These are phyloP conservation scores for Vigna angularis DNA, from an alignment of 306 rosid genomes.

Conservation along the genomic window DNA sequence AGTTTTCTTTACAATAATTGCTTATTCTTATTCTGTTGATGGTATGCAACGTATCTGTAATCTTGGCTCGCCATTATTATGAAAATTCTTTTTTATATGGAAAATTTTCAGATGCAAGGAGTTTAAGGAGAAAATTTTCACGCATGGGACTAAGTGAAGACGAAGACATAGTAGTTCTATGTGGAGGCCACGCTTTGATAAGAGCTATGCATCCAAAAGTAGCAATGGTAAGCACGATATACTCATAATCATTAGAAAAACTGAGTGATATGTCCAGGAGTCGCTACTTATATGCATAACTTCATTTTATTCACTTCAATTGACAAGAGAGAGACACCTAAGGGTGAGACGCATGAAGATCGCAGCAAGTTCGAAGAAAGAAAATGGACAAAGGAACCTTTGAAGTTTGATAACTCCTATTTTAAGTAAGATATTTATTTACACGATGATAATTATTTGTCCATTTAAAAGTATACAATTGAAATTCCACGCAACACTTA, in stretches of 20 bases:
- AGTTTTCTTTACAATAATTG: neutral
- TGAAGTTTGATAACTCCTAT: conserved; percentile 81
- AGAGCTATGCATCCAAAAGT: conserved; percentile 4
- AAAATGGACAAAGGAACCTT: neutral
- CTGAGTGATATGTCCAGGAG: conserved; percentile 3
- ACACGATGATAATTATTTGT: neutral
- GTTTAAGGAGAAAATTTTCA: conserved; percentile 58
- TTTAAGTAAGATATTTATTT: conserved; percentile 55
- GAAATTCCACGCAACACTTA: neutral
- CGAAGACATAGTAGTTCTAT: conserved; percentile 72
- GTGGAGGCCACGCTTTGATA: conserved; percentile 82
- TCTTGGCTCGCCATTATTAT: neutral
- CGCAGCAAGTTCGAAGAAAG: neutral
- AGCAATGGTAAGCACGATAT: neutral
- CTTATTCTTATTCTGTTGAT: neutral
- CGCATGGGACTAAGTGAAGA: conserved; percentile 66
- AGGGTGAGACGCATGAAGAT: neutral
- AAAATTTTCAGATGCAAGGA: conserved; percentile 54
- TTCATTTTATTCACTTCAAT: conserved; percentile 19
- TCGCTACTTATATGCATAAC: neutral
- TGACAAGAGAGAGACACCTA: neutral
- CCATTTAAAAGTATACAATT: neutral
- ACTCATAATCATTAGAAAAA: conserved; percentile 22
- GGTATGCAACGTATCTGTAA: neutral
- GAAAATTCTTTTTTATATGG: neutral